A percentile compares a stretch with the other conserved stretches of the same genome.
These are phyloP conservation scores for Penicillium sclerotiorum DNA, from an alignment of 2,329 filamentous ascomycete species.

Conservation along the genomic window DNA sequence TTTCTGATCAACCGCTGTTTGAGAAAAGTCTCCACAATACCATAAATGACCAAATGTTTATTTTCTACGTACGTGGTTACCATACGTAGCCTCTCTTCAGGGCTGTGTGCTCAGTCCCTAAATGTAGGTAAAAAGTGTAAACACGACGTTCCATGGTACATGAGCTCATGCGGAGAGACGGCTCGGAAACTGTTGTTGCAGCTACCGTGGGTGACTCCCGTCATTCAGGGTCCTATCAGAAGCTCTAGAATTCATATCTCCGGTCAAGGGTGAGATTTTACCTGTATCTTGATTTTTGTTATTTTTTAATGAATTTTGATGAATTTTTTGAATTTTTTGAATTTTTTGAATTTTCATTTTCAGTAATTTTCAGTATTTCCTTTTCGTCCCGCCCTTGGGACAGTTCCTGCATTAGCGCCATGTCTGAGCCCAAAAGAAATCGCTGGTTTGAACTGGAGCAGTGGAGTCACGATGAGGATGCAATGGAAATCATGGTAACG, in stretches of 20 bases:
- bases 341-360: neutral
- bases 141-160: constrained; percentile 5
- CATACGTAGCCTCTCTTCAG: neutral
- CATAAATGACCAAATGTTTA: too few relatives aligned
- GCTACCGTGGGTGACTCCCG: constrained; percentile 1
- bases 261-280: too few relatives aligned
- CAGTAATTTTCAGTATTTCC: neutral
- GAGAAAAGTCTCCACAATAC: constrained; percentile 10
- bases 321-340: neutral
- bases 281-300: too few relatives aligned
- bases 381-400: constrained; percentile 12
- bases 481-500: constrained; percentile 11
- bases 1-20: constrained; percentile 16
- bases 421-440: constrained; percentile 3
- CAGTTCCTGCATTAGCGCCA: constrained; percentile 44
- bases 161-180: constrained; percentile 2
- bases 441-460: neutral
- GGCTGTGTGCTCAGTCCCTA: neutral
- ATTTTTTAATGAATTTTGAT: constrained; percentile 7
- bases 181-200: neutral
- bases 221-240: constrained; percentile 1
- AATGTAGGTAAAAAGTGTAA: constrained; percentile 1
- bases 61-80: neutral
- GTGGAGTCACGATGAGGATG: constrained; percentile 5
- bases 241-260: neutral